These are phyloP conservation scores for Nevesoporus exiguus DNA, from an alignment of 768 basidiomycete species.

Conservation along the genomic window DNA sequence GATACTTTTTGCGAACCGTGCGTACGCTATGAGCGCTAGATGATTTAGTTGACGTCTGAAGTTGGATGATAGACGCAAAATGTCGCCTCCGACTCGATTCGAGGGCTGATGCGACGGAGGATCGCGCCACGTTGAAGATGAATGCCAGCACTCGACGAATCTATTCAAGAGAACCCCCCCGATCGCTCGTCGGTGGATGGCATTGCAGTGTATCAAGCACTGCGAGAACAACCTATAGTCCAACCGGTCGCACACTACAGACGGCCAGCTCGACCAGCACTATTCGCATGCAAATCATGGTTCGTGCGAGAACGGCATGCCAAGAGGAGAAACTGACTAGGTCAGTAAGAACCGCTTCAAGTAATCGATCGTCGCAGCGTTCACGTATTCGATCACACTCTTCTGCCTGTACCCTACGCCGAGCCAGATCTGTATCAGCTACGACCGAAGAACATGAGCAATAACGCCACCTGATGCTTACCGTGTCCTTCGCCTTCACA, in stretches of 20 bases:
- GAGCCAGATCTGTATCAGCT: slow-evolving; percentile 1
- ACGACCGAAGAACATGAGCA: not conserved
- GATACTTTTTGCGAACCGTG: not conserved
- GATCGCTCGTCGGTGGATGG: too few relatives aligned
- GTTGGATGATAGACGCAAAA: not conserved
- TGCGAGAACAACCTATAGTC: not conserved
- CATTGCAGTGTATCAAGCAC: too few relatives aligned
- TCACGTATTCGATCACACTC: slow-evolving; percentile 41
- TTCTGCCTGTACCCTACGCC: slow-evolving; percentile 40
- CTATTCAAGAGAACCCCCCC: too few relatives aligned
- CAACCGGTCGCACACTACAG: not conserved
- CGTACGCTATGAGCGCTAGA: not conserved
- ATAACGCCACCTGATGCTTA: slow-evolving; percentile 15
- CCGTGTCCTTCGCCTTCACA: slow-evolving; percentile 44
- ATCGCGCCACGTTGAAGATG: not conserved
- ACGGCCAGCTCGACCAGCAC: not conserved
- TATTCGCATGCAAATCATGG: not conserved
- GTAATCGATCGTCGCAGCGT: slow-evolving; percentile 38
- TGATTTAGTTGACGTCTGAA: not conserved
- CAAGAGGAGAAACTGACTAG: slow-evolving; percentile 5
- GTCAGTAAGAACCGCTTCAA: slow-evolving; percentile 34
- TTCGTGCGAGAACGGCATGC: not conserved
- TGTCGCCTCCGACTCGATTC: not conserved
- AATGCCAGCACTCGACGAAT: too few relatives aligned
- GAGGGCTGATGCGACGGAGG: not conserved